A percentile compares a stretch with the other conserved stretches of the same genome.
These are phyloP conservation scores for Trematosphaeria pertusa DNA, from an alignment of 2,329 filamentous ascomycete genomes.

Conservation along the genomic window DNA sequence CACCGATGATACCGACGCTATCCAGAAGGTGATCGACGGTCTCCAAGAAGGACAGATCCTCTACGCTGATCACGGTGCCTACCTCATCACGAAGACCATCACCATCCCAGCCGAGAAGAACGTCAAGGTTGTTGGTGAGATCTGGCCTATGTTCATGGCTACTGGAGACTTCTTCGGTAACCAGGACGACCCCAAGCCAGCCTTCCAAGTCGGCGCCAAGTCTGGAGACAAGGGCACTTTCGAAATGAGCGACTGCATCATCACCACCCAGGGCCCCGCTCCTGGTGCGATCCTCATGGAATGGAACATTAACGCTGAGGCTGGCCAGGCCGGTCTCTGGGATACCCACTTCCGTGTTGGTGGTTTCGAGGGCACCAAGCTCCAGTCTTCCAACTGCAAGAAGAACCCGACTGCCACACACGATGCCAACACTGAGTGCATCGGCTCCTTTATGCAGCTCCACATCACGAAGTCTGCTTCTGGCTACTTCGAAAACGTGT, in stretches of 20 bases:
- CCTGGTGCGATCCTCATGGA: conserved; percentile 90
- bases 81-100: conserved; percentile 67
- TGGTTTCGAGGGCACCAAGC: conserved; percentile 80
- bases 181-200: conserved; percentile 76
- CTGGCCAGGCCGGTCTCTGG: conserved; percentile 83
- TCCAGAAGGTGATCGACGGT: conserved; percentile 78
- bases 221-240: conserved; percentile 78
- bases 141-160: conserved; percentile 90
- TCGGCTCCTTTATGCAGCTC: conserved; percentile 72
- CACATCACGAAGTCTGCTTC: conserved; percentile 64
- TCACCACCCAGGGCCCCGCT: conserved; percentile 82
- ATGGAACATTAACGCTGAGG: conserved; percentile 78
- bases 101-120: conserved; percentile 67
- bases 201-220: conserved; percentile 79
- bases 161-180: conserved; percentile 77
- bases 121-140: conserved; percentile 87
- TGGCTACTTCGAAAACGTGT: conserved; percentile 85
- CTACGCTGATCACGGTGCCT: conserved; percentile 70
- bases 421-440: conserved; percentile 69
- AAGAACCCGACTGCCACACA: conserved; percentile 74
- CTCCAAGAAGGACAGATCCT: conserved; percentile 67
- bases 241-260: conserved; percentile 87
- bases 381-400: conserved; percentile 79
- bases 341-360: conserved; percentile 96
- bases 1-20: conserved; percentile 84